Conservation (phyloP, 768 basidiomycete species). For the Xanthoconium stramineum region DNA sequence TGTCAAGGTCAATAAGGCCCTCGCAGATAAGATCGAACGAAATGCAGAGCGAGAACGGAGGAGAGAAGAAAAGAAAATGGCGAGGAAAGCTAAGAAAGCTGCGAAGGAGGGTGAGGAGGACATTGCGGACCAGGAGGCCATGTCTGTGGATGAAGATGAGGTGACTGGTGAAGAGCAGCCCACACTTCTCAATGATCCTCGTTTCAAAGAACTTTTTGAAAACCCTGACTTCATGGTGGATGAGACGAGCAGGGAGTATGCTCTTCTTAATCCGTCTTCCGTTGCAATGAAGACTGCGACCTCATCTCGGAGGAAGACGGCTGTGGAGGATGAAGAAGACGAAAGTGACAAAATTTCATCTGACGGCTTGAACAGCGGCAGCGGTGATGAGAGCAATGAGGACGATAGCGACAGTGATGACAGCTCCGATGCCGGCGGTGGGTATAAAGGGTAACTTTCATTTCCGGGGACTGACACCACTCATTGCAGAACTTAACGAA, state of each 20-base stretch:
- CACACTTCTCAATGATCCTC: constrained; percentile 75
- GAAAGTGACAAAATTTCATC: constrained; percentile 73
- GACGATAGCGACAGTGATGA: constrained; percentile 42
- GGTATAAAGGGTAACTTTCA: constrained; percentile 16
- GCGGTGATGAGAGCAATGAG: constrained; percentile 42
- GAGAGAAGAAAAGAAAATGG: constrained; percentile 53
- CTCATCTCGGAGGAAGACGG: constrained; percentile 56
- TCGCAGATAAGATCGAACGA: constrained; percentile 78
- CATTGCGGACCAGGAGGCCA: constrained; percentile 28
- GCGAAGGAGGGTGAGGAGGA: constrained; percentile 33
- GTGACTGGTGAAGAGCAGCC: constrained; percentile 24
- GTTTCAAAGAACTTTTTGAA: constrained; percentile 89
- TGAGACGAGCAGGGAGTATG: constrained; percentile 82
- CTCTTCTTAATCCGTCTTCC: constrained; percentile 88
- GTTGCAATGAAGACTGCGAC: constrained; percentile 49
- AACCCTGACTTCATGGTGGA: constrained; percentile 92
- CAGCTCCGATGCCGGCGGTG: constrained; percentile 60
- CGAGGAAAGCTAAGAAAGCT: constrained; percentile 40
- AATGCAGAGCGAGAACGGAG: constrained; percentile 51
- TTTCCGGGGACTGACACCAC: constrained; percentile 13
- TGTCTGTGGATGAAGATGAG: constrained; percentile 30
- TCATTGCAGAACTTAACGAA: constrained; percentile 43
- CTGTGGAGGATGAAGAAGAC: constrained; percentile 86
- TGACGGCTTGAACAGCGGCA: constrained; percentile 46
- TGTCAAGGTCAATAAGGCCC: constrained; percentile 60